Base-by-base conservation (phyloP, 2,329 filamentous ascomycete genomes). In the Chrysosporium queenslandicum region DNA sequence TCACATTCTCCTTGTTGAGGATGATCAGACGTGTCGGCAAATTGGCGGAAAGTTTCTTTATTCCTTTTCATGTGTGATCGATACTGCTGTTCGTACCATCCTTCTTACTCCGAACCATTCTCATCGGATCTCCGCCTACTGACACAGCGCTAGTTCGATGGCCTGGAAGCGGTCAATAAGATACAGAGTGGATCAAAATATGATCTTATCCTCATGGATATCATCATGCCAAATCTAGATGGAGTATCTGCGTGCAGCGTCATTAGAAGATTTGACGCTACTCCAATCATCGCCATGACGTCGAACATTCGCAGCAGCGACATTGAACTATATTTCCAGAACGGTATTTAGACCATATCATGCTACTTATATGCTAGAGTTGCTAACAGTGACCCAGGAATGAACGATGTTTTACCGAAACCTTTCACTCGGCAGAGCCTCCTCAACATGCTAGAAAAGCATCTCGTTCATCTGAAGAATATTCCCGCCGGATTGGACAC, bases 281-380 rank as follows among this genome's bases (percentile, higher is more conserved):
- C 83, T 4, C 92, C 92, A 0, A 94, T 98, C 61, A 87, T 98
- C 54, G 92, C 92, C 43, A 97, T 98, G 92, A 98, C 92, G 2
- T 96, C 91, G 2, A 98, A 97, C 65, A 97, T 98, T 58, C 81
- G 92, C 58, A 90, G 88, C 55, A 91, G 96, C 63, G 92, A 98
- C 66, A 94, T 97, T 56, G 87, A 91, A 50, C 90, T 94, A 72
- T 98, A 98, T 66, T 97, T 96, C 72, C 84, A 91, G 62, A 90
- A 94, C 71, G 92, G 90, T 92, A 78, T 74, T 84, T 63, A 12
- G 25, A 23, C 2, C n/a, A 21, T 25, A 21, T 29, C 5, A 20
- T 37, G 6, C 20, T n/a, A n/a, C n/a, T 20, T 18, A 23, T 39
- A 18, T 18, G 3, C 12, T 27, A n/a, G 20, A 8, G 9, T 30